Evolutionary conservation across 208 protist species (phyloP), one percentile per base, ranked within the genome.

Genomic region (Naegleria lovaniensis): DNA sequence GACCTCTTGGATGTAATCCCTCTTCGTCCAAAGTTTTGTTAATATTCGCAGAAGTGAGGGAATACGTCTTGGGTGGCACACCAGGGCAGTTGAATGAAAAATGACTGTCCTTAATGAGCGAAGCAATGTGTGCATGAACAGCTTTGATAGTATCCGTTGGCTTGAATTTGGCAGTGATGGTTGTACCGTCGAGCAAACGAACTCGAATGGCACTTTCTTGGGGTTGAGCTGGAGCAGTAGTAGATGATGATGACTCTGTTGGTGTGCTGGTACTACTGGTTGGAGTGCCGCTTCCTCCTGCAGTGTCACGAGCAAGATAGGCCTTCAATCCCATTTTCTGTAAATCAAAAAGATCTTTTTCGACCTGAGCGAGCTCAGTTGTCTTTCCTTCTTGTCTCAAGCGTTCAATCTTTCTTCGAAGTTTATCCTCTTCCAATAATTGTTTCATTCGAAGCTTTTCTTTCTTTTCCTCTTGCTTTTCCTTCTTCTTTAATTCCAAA

Each of bases 351-450:
- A 85, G 22, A 25, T 90, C 75, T 41, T 79, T 90, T 90, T 85
- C 52, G 15, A 36, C 11, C 22, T 90, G n/a, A 25, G 5, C 29
- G 29, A 85, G 33, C 38, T 90, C 88, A 33, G 67, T 13, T 39
- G 33, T 25, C n/a, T 90, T 85, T 38, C 79, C 88, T 90, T 90
- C 88, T 40, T 79, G 19, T 36, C 7, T 51, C 4, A 58, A 48
- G 40, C 79, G 15, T 76, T 90, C 88, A n/a, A 58, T 58, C n/a
- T 79, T 85, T 90, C 79, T 85, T 79, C n/a, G 51, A 59, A 39
- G 3, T 90, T 90, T n/a, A 85, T 90, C 88, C 79, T 90, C 88
- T 90, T 90, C 55, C 29, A 58, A 33, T n/a, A 59, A 38, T 67
- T 41, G 38, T 41, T 90, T 85, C 39, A 85, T 55, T 90, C n/a